A percentile compares a stretch with the other conserved stretches of the same genome.
phyloP scores from a whole-genome alignment of 2,329 filamentous ascomycete species.

The Penicillium expansum region DNA sequence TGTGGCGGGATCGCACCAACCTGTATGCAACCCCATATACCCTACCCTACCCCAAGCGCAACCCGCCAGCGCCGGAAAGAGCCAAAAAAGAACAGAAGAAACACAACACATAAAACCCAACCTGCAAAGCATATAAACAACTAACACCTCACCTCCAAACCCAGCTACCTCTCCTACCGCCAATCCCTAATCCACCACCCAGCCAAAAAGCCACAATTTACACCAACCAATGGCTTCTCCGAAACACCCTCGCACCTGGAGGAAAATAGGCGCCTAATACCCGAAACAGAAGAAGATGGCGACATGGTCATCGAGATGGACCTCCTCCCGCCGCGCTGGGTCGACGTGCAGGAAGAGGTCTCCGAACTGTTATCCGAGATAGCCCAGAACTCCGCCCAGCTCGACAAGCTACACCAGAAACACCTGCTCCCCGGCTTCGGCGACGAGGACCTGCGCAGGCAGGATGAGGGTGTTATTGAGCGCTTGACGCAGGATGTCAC shows the following conservation, averaged over 20 bases:
- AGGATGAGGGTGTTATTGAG: slow-evolving; percentile 89
- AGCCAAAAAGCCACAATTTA: slow-evolving; percentile 74
- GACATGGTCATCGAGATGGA: slow-evolving; percentile 99
- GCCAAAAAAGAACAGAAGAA: background rate
- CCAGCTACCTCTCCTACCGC: slow-evolving; percentile 95
- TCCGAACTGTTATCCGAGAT: slow-evolving; percentile 77
- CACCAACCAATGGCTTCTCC: slow-evolving; percentile 59
- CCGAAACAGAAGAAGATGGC: slow-evolving; percentile 72
- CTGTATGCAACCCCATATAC: slow-evolving; percentile 60
- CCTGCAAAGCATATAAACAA: background rate
- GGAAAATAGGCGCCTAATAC: slow-evolving; percentile 80
- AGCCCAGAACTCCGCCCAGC: slow-evolving; percentile 73
- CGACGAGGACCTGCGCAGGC: slow-evolving; percentile 82
- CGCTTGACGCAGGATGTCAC: slow-evolving; percentile 87
- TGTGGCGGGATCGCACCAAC: slow-evolving; percentile 99
- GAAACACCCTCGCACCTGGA: slow-evolving; percentile 60
- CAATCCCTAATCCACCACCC: slow-evolving; percentile 98
- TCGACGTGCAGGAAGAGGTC: slow-evolving; percentile 91
- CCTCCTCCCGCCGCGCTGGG: slow-evolving; percentile 88
- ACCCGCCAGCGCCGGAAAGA: background rate
- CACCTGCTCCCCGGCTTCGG: slow-evolving; percentile 96
- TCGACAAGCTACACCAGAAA: slow-evolving; percentile 94
- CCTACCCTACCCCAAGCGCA: background rate
- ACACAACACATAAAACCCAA: background rate
- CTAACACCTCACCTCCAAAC: slow-evolving; percentile 15